Evolutionary conservation across 441 rosid genomes (phyloP).

Genomic region (Adansonia madagascariensis): DNA sequence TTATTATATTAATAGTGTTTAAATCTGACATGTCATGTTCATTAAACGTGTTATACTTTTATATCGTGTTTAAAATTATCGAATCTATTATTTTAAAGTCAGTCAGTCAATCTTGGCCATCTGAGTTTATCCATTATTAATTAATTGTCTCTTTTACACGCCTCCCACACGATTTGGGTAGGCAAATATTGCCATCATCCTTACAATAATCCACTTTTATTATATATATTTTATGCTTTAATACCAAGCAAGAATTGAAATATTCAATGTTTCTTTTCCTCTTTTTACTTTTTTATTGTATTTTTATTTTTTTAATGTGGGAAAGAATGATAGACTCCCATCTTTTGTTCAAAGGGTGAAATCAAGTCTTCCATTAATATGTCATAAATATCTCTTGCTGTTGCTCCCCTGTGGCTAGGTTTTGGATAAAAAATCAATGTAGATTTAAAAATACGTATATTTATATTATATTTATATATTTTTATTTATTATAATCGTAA

Average conservation of each 20-base stretch:
- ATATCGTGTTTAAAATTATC: neutral
- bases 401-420: neutral
- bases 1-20: too few relatives aligned
- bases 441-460: too few relatives aligned
- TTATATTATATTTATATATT: too few relatives aligned
- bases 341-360: neutral
- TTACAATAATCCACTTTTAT: constrained; percentile 3
- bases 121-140: neutral
- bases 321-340: neutral
- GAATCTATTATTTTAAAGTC: neutral
- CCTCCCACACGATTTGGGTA: constrained; percentile 30
- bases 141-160: too few relatives aligned
- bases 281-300: neutral
- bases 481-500: too few relatives aligned
- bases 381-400: neutral
- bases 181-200: constrained; percentile 40
- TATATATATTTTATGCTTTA: neutral
- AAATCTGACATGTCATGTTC: too few relatives aligned
- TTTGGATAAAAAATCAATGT: neutral
- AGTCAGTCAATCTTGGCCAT: constrained; percentile 28
- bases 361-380: constrained; percentile 9
- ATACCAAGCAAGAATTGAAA: constrained; percentile 19
- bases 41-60: neutral
- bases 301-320: neutral
- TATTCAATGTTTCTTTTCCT: neutral